Evolutionary conservation across 495 filamentous ascomycete genomes (phyloP).

Genomic region (Daldinia grandis): DNA sequence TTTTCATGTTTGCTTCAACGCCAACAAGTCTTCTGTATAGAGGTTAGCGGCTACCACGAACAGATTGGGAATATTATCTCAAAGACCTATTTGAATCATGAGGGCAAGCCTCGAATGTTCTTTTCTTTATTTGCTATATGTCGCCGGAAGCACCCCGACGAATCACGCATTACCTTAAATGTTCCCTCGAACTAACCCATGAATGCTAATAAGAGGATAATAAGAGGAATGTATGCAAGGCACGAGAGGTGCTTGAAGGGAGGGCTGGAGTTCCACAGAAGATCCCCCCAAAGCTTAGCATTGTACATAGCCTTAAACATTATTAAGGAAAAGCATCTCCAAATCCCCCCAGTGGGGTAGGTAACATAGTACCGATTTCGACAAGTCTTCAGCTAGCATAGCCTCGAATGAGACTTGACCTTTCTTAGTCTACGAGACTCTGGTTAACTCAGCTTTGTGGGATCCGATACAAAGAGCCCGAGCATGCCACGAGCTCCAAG

Average conservation of each 20-base stretch:
- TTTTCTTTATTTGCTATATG: slow-evolving; percentile 1
- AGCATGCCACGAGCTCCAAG: not conserved
- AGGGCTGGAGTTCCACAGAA: slow-evolving; percentile 32
- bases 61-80: not conserved
- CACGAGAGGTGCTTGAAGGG: slow-evolving; percentile 17
- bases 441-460: not conserved
- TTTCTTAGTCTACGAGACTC: slow-evolving; percentile 7
- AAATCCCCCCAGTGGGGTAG: slow-evolving; percentile 33
- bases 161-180: not conserved
- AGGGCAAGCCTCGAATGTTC: not conserved
- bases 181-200: not conserved
- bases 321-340: slow-evolving; percentile 24
- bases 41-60: not conserved
- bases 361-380: slow-evolving; percentile 16
- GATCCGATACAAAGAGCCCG: not conserved
- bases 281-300: slow-evolving; percentile 13
- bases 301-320: slow-evolving; percentile 26
- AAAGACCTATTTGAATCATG: not conserved
- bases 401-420: not conserved
- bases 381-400: not conserved
- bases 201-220: slow-evolving; percentile 20
- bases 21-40: not conserved
- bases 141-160: slow-evolving; percentile 9
- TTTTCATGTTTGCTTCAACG: not conserved
- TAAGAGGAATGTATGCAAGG: slow-evolving; percentile 32